Conservation (phyloP, 495 filamentous ascomycete species). For the Podospora didyma region DNA sequence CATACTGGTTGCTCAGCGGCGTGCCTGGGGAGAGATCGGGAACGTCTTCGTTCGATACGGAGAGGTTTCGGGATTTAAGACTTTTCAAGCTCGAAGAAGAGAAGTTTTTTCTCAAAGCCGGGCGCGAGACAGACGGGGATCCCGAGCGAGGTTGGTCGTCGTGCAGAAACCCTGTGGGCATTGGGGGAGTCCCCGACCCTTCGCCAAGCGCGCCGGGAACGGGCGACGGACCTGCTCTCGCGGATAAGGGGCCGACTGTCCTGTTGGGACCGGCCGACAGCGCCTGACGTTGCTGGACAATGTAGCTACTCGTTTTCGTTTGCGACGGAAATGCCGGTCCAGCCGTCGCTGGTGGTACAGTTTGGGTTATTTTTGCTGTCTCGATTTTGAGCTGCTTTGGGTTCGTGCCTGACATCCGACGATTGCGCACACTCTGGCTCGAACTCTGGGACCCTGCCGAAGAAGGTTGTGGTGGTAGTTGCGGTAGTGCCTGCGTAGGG, state of each 20-base stretch:
- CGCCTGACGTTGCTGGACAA: conserved; percentile 44
- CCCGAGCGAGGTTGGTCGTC: conserved; percentile 34
- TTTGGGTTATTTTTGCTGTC: conserved; percentile 49
- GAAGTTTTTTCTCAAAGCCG: conserved; percentile 68
- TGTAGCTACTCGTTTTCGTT: conserved; percentile 33
- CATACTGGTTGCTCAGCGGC: conserved; percentile 62
- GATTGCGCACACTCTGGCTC: conserved; percentile 62
- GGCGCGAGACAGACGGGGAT: conserved; percentile 37
- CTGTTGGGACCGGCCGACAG: conserved; percentile 36
- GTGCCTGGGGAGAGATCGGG: conserved; percentile 69
- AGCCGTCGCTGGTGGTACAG: conserved; percentile 33
- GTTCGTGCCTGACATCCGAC: conserved; percentile 77
- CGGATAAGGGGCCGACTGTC: conserved; percentile 22
- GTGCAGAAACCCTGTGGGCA: conserved; percentile 26
- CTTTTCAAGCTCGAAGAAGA: conserved; percentile 73
- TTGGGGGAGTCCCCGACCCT: conserved; percentile 24
- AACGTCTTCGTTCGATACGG: conserved; percentile 65
- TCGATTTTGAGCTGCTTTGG: conserved; percentile 86
- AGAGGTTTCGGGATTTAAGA: conserved; percentile 68
- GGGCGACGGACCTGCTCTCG: conserved; percentile 31
- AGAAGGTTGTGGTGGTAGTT: conserved; percentile 28
- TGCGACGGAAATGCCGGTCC: conserved; percentile 42
- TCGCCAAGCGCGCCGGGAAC: conserved; percentile 12
- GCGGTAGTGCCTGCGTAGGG: conserved; percentile 26
- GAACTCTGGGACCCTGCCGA: conserved; percentile 27